Conservation (phyloP, 2,329 filamentous ascomycete genomes). For the Phyllosticta citrichinensis region DNA sequence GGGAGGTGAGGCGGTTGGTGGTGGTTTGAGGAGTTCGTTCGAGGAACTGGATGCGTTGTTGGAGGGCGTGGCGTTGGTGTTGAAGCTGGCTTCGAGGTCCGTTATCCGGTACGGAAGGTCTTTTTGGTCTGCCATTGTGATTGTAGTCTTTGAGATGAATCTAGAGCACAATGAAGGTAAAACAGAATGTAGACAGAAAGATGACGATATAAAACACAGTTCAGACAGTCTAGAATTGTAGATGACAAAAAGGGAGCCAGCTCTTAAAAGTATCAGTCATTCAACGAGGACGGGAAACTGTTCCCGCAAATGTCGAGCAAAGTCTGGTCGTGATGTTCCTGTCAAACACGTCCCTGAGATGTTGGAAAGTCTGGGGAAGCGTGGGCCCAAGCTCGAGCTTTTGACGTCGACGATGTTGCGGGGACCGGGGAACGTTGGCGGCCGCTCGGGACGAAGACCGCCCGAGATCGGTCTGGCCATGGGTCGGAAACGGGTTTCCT, state of each 20-base stretch:
- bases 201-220: no score
- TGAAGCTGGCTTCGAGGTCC: conserved; percentile 6
- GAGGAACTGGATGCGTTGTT: conserved; percentile 11
- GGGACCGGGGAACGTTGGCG: background rate
- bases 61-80: conserved; percentile 17
- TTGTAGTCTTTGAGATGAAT: background rate
- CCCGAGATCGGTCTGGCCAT: background rate
- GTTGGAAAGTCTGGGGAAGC: background rate
- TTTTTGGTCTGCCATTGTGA: conserved; percentile 4
- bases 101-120: conserved; percentile 6
- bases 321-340: background rate
- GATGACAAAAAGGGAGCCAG: background rate
- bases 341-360: background rate
- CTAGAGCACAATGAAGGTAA: background rate
- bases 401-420: background rate
- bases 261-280: background rate
- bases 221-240: no score
- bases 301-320: background rate
- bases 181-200: background rate
- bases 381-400: background rate
- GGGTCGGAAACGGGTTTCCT: background rate
- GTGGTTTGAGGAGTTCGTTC: conserved; percentile 19
- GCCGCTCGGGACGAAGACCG: background rate
- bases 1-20: conserved; percentile 19
- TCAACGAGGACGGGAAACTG: background rate